Evolutionary conservation across 495 filamentous ascomycete genomes (phyloP), one percentile per base, ranked within the genome.

Genomic region (Hypoxylon perforatum): DNA sequence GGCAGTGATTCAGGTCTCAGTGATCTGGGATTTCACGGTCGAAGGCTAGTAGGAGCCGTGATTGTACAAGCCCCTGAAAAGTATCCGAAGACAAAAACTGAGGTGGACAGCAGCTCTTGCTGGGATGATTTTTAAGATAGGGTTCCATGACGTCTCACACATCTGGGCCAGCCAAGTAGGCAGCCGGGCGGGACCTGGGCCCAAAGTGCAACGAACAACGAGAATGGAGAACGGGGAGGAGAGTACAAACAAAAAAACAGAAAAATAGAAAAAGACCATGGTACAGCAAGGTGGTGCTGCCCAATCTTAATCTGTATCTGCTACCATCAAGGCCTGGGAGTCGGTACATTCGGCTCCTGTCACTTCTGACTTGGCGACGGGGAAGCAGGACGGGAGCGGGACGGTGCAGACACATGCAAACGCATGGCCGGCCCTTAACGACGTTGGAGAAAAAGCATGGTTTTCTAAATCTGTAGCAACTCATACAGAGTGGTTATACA

Each of bases 321-420:
- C 19, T 46, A 61, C 66, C 51, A 50, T 11, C 39, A 11, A 41
- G 38, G 12, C 30, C 10, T 51, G 45, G 44, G 35, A 21, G 50
- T 70, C 66, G 61, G 65, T 62, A 69, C 58, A 45, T 64, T 55
- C 48, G 46, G 56, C 65, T 17, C 49, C 57, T 62, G 65, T 67
- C 65, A 69, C 55, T 57, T 66, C 60, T 66, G 58, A 56, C 58
- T 67, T 59, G 17, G 58, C 23, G 30, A 63, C 57, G 50, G 63
- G 36, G 54, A 58, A 33, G 55, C 7, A 57, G 12, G 30, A 55
- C 57, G 63, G 68, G 48, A 52, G 25, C 58, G 68, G 63, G 62
- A 41, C 38, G 50, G 54, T 28, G 48, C 63, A 71, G 55, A 23
- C 38, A 39, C 63, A 60, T 68, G 57, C 72, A 74, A 74, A 74